These are phyloP conservation scores for Diversispora epigaea DNA, from an alignment of 192 early-diverging fungal genomes.

Conservation along the genomic window DNA sequence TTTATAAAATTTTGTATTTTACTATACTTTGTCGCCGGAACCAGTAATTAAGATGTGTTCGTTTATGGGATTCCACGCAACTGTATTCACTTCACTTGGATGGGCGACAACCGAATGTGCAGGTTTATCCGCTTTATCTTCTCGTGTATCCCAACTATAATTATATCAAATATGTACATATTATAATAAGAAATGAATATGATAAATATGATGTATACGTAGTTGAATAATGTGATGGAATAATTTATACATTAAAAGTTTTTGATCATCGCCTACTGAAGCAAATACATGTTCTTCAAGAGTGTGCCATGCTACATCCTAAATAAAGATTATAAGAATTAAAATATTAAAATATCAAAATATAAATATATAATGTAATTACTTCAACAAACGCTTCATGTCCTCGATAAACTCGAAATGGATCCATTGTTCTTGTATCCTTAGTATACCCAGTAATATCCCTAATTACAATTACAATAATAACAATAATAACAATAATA, in stretches of 20 bases:
- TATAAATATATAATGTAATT: background rate
- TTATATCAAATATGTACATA: no score
- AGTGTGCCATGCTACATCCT: conserved; percentile 93
- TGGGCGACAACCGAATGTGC: conserved; percentile 79
- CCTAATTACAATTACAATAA: conserved; percentile 42
- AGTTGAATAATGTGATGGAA: no score
- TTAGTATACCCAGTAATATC: conserved; percentile 80
- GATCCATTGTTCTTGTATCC: conserved; percentile 74
- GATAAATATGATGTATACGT: no score
- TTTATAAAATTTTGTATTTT: background rate
- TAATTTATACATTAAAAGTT: conserved; percentile 73
- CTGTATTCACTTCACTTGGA: conserved; percentile 88
- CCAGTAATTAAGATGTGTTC: conserved; percentile 92
- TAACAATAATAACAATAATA: no score
- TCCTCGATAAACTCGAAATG: conserved; percentile 74
- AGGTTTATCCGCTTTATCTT: conserved; percentile 59
- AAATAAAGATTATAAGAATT: background rate
- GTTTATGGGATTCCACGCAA: conserved; percentile 89
- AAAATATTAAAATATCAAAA: no score
- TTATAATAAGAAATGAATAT: no score
- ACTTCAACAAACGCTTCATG: conserved; percentile 93
- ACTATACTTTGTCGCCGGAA: conserved; percentile 82
- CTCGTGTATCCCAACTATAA: conserved; percentile 93
- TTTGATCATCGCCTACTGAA: conserved; percentile 94
- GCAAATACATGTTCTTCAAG: conserved; percentile 87